Evolutionary conservation across 2,329 filamentous ascomycete genomes (phyloP).

Genomic region (Fusarium sp.): DNA sequence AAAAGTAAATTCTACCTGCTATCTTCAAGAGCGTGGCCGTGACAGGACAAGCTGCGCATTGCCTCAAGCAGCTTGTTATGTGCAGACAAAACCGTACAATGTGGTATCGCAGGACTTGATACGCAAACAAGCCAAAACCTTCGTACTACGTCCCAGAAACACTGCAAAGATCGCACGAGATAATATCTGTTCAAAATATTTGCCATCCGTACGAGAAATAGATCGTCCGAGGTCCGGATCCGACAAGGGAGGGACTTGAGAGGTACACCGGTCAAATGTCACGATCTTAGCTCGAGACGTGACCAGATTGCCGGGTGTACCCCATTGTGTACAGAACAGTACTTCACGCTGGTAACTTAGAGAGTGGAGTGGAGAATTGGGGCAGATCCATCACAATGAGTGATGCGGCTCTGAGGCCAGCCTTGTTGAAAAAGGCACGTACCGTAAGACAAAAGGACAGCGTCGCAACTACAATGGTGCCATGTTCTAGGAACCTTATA

Average conservation of each 20-base stretch:
- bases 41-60: too few relatives aligned
- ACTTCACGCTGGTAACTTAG: slow-evolving; percentile 35
- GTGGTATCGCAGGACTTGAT: background rate
- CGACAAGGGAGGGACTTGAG: slow-evolving; percentile 42
- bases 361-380: slow-evolving; percentile 46
- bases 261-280: slow-evolving; percentile 46
- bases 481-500: background rate
- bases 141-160: background rate
- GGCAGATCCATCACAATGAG: slow-evolving; percentile 43
- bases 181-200: background rate
- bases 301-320: slow-evolving; percentile 47
- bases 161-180: background rate
- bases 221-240: slow-evolving; percentile 27
- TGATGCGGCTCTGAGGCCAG: slow-evolving; percentile 46
- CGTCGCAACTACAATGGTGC: slow-evolving; percentile 1
- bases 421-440: slow-evolving; percentile 31
- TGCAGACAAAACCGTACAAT: background rate
- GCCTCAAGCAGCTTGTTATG: background rate
- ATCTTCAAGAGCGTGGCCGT: too few relatives aligned
- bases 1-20: too few relatives aligned
- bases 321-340: slow-evolving; percentile 43
- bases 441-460: slow-evolving; percentile 18
- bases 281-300: slow-evolving; percentile 47
- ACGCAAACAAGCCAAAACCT: slow-evolving; percentile 1
- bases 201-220: slow-evolving; percentile 16